Evolutionary conservation across 768 basidiomycete genomes (phyloP).

Genomic region (Suillus plorans): DNA sequence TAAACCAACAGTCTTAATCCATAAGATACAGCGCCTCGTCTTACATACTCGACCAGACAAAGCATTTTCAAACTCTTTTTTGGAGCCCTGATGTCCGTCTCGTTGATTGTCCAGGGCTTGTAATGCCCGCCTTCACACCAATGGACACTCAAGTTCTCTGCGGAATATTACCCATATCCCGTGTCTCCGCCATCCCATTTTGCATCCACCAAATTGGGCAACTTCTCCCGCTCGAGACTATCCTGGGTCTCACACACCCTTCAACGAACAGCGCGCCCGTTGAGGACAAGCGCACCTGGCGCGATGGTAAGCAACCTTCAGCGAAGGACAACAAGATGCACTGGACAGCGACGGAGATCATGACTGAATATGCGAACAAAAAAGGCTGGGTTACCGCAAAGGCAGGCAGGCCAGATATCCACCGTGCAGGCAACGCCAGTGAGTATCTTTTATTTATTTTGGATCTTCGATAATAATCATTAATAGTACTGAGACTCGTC

Average conservation of each 20-base stretch:
- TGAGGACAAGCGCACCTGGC: constrained; percentile 80
- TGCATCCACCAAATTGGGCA: constrained; percentile 72
- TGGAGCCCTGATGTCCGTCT: constrained; percentile 85
- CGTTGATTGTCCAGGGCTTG: constrained; percentile 94
- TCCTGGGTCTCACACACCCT: constrained; percentile 62
- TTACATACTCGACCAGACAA: constrained; percentile 54
- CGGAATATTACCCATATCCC: constrained; percentile 77
- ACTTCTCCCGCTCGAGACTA: constrained; percentile 74
- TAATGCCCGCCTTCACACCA: constrained; percentile 81
- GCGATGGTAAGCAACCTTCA: constrained; percentile 41
- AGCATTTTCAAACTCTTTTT: constrained; percentile 93
- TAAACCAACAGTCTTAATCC: constrained; percentile 22
- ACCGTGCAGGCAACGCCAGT: constrained; percentile 90
- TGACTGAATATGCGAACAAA: constrained; percentile 71
- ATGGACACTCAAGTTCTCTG: constrained; percentile 79
- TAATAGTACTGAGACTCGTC: constrained; percentile 72
- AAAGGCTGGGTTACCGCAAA: constrained; percentile 91
- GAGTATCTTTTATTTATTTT: constrained; percentile 33
- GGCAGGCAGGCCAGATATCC: constrained; percentile 84
- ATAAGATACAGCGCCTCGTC: neutral
- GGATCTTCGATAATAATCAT: neutral
- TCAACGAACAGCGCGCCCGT: constrained; percentile 25
- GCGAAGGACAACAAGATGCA: constrained; percentile 17
- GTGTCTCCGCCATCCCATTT: constrained; percentile 79
- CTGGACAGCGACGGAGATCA: constrained; percentile 89